Conservation (phyloP, 2,329 filamentous ascomycete species). For the Colletotrichum tamarilloi region DNA sequence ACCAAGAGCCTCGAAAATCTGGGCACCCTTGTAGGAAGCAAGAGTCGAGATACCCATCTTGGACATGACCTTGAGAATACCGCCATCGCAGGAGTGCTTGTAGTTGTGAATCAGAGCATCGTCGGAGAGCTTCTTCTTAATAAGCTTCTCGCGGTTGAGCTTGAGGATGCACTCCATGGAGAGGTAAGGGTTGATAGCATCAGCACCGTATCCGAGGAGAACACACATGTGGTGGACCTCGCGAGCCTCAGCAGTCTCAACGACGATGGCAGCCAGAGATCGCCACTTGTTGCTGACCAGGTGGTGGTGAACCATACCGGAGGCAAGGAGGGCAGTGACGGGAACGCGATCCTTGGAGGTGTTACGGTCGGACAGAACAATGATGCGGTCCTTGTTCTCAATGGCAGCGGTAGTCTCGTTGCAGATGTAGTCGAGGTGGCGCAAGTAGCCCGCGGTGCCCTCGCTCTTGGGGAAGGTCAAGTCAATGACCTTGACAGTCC, state of each 20-base stretch:
- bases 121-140: slow-evolving; percentile 87
- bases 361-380: slow-evolving; percentile 90
- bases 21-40: slow-evolving; percentile 95
- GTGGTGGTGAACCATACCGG: slow-evolving; percentile 95
- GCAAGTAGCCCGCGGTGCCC: slow-evolving; percentile 85
- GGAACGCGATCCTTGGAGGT: slow-evolving; percentile 85
- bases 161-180: slow-evolving; percentile 97
- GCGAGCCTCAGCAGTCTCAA: slow-evolving; percentile 94
- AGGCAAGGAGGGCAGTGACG: slow-evolving; percentile 87
- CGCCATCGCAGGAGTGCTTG: slow-evolving; percentile 95
- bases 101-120: slow-evolving; percentile 93
- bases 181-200: slow-evolving; percentile 94
- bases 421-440: slow-evolving; percentile 89
- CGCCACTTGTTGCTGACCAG: slow-evolving; percentile 96
- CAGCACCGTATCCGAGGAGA: slow-evolving; percentile 93
- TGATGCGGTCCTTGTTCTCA: slow-evolving; percentile 83
- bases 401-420: slow-evolving; percentile 86
- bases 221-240: slow-evolving; percentile 99
- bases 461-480: slow-evolving; percentile 91
- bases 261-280: slow-evolving; percentile 84
- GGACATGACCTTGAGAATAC: slow-evolving; percentile 98
- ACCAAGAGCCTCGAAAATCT: slow-evolving; percentile 96
- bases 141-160: slow-evolving; percentile 92
- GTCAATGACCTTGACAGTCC: slow-evolving; percentile 92
- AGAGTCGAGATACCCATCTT: slow-evolving; percentile 99